phyloP scores from a whole-genome alignment of 495 filamentous ascomycete species.

The Thozetella sp. region DNA sequence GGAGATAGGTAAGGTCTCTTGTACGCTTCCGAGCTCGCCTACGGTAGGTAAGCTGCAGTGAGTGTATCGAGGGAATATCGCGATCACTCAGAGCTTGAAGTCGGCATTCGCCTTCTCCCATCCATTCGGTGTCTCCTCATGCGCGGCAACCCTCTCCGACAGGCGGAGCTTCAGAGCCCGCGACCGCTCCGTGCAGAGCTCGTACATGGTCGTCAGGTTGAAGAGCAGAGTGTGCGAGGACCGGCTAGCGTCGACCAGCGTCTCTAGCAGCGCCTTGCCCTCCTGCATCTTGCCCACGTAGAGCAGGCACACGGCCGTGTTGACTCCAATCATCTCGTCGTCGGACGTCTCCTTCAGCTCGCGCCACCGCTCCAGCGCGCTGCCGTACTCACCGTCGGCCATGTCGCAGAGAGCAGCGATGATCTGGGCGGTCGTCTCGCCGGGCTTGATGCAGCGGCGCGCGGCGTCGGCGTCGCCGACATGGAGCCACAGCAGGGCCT shows the following conservation, averaged over 20 bases:
- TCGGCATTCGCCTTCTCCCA: constrained; percentile 73
- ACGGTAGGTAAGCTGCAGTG: too few relatives aligned
- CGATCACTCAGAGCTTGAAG: constrained; percentile 68
- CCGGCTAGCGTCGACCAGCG: constrained; percentile 57
- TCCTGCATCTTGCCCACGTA: constrained; percentile 78
- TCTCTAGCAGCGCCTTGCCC: constrained; percentile 65
- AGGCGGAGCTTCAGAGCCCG: constrained; percentile 66
- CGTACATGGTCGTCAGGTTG: constrained; percentile 89
- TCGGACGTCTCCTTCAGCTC: constrained; percentile 43
- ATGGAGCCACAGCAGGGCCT: constrained; percentile 71
- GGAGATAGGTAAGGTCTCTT: too few relatives aligned
- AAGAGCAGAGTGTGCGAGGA: constrained; percentile 79
- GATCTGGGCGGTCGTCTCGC: constrained; percentile 30
- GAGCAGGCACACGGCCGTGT: constrained; percentile 79
- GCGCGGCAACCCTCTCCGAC: constrained; percentile 66
- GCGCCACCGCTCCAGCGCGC: constrained; percentile 66
- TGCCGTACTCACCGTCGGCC: constrained; percentile 73
- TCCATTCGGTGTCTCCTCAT: constrained; percentile 45
- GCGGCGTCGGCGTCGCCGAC: constrained; percentile 78
- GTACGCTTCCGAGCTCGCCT: too few relatives aligned
- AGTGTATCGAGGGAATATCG: too few relatives aligned
- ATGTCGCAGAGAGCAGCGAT: constrained; percentile 71
- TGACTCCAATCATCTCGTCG: constrained; percentile 70
- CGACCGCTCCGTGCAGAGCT: constrained; percentile 83
- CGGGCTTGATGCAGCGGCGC: constrained; percentile 41